Evolutionary conservation across 306 rosid genomes (phyloP).

Genomic region (Argentina anserina): DNA sequence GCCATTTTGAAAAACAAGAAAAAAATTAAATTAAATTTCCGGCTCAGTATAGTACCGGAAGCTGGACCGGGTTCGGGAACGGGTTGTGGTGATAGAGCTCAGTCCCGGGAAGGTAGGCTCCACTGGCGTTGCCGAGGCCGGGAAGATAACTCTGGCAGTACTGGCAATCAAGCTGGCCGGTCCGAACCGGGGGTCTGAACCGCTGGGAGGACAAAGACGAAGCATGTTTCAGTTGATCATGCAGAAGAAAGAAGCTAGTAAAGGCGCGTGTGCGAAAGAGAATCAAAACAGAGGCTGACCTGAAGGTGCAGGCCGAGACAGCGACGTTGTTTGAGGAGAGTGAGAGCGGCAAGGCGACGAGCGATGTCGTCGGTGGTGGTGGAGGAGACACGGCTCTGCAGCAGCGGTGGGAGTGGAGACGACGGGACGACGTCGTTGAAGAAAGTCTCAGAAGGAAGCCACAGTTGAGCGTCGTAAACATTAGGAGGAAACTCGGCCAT

Average conservation of each 20-base stretch:
- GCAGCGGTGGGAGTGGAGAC: too few relatives aligned
- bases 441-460: conserved; percentile 32
- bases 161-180: background rate
- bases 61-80: conserved; percentile 18
- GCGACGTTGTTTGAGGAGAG: conserved; percentile 18
- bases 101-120: background rate
- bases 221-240: conserved; percentile 1
- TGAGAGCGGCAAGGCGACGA: conserved; percentile 19
- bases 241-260: background rate
- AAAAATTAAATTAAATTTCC: background rate
- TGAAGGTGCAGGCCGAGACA: conserved; percentile 1
- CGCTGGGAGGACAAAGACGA: background rate
- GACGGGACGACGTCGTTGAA: conserved; percentile 16
- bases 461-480: conserved; percentile 13
- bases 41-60: conserved; percentile 14
- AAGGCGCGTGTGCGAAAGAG: background rate
- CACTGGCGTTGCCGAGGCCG: background rate
- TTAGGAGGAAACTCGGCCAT: conserved; percentile 31
- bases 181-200: conserved; percentile 12
- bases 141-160: background rate
- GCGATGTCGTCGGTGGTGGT: conserved; percentile 16
- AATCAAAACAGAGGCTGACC: background rate
- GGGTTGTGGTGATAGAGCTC: conserved; percentile 4
- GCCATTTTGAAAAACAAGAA: background rate
- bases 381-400: background rate